phyloP scores from a whole-genome alignment of 2,329 filamentous ascomycete species.

The Trichoderma sp. region DNA sequence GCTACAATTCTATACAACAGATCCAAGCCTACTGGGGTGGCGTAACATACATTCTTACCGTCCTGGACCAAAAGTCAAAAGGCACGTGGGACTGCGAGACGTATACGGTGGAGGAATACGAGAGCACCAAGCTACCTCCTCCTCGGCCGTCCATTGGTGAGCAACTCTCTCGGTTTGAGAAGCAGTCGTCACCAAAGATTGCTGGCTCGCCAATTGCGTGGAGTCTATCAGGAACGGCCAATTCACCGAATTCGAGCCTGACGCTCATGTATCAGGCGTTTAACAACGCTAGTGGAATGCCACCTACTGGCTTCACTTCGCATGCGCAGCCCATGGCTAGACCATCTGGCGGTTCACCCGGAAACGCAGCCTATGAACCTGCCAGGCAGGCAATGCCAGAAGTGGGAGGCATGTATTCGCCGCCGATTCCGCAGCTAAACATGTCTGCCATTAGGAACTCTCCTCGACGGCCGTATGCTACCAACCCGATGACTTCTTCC shows the following conservation, averaged over 20 bases:
- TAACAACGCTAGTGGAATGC: constrained; percentile 20
- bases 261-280: constrained; percentile 74
- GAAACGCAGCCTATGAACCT: constrained; percentile 62
- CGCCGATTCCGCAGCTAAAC: constrained; percentile 51
- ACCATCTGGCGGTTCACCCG: constrained; percentile 52
- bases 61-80: constrained; percentile 83
- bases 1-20: constrained; percentile 79
- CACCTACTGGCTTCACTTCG: neutral
- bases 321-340: constrained; percentile 11
- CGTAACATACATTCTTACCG: constrained; percentile 82
- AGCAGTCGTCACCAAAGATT: constrained; percentile 51
- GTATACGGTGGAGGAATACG: constrained; percentile 72
- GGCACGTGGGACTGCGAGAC: constrained; percentile 78
- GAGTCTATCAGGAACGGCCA: constrained; percentile 84
- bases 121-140: constrained; percentile 61
- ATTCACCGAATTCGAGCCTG: constrained; percentile 80
- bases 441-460: constrained; percentile 51
- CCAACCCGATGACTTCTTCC: constrained; percentile 27
- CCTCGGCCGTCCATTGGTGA: constrained; percentile 37
- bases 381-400: constrained; percentile 59
- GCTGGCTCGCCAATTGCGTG: constrained; percentile 65
- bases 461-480: constrained; percentile 33
- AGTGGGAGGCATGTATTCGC: constrained; percentile 48
- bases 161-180: constrained; percentile 48
- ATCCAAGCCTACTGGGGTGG: constrained; percentile 86